Evolutionary conservation across 129 eudicot genomes (phyloP).

Genomic region (Erigeron canadensis): DNA sequence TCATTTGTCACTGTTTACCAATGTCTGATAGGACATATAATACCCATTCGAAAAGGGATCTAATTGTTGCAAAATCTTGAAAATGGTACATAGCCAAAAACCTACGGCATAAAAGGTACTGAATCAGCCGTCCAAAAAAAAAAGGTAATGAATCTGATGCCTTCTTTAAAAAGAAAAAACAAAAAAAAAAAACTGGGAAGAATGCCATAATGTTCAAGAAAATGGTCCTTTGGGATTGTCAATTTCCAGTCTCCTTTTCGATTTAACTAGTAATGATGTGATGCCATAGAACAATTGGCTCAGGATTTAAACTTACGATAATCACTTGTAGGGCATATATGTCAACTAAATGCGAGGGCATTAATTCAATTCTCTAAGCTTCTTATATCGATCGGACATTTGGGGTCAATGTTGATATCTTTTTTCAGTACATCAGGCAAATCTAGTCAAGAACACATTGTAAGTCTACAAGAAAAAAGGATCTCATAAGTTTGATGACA

Average conservation of each 20-base stretch:
- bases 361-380: background rate
- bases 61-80: no score
- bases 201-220: no score
- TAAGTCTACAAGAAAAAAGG: background rate
- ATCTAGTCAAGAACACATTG: background rate
- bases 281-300: background rate
- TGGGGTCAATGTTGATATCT: background rate
- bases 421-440: background rate
- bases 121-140: no score
- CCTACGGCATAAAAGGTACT: no score
- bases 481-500: conserved; percentile 6
- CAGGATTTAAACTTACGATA: background rate
- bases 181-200: no score
- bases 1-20: no score
- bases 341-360: background rate
- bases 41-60: no score
- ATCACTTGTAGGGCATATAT: background rate
- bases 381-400: background rate
- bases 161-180: no score
- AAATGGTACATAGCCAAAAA: no score
- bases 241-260: background rate
- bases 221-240: no score
- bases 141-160: no score
- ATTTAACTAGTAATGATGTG: background rate
- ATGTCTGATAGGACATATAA: no score